Base-by-base conservation (phyloP, 2,329 filamentous ascomycete genomes). In the Trichoderma sp. region DNA sequence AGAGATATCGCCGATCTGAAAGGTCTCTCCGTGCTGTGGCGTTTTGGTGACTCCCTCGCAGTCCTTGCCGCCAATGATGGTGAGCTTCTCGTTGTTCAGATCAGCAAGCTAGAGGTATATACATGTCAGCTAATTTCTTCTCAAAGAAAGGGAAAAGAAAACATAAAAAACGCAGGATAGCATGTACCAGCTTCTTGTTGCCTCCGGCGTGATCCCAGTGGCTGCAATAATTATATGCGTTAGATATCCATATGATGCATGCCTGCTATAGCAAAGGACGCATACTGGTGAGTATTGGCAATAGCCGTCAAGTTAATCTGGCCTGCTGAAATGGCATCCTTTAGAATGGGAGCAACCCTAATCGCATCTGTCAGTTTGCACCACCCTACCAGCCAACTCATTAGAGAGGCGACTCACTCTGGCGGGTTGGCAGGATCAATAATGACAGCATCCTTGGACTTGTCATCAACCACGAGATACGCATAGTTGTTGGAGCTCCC, bases 251-350 rank as follows among this genome's bases (percentile, higher is more conserved):
- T 65, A 72, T 56, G 69, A 70, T 8, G 13, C 21, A 53, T 27
- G 33, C 33, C 19, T 24, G 24, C 4, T 10, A 7, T 27, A 4
- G 6, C 11, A 53, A 4, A 21, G 5, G 24, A 56, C n/a, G 80
- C 92, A 81, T 83, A 97, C 94, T 98, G 95, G 77, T 99, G 96
- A 1, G 96, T 99, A 78, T 99, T 99, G 76, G 98, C 90, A 77
- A 99, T 97, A 61, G 90, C 92, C 29, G 87, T 94, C 71, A 99
- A 82, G 74, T 96, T 94, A 77, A 97, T 93, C 74, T 88, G 87
- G 19, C 91, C 90, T 27, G 84, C 82, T 52, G 89, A 81, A 6
- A 92, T 90, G 70, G 92, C 89, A 72, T 94, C 86, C 78, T 95
- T 90, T 64, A 99, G 81, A 19, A 89, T 80, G 0, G 88, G 88